Evolutionary conservation across 345 rosid genomes (phyloP).

Genomic region (Hibiscus tridactylites): DNA sequence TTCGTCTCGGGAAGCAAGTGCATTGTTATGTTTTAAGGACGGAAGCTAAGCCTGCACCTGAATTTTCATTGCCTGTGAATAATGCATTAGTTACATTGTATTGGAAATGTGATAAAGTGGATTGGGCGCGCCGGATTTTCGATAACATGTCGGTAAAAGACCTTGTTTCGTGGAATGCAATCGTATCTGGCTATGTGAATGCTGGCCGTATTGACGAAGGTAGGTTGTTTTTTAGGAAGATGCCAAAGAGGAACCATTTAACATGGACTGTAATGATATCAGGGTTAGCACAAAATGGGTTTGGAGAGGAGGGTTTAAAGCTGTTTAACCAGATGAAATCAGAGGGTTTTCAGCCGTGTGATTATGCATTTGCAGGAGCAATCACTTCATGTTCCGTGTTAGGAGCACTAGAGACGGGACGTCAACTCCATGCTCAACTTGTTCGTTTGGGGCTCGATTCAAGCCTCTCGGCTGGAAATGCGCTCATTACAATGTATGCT

Average conservation of each 20-base stretch:
- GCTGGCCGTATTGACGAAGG: conserved; percentile 25
- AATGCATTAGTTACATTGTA: conserved; percentile 34
- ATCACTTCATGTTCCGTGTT: conserved; percentile 29
- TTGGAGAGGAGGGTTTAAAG: conserved; percentile 31
- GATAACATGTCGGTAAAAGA: conserved; percentile 28
- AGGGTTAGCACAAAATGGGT: conserved; percentile 31
- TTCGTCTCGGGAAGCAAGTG: conserved; percentile 13
- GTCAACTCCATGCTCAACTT: conserved; percentile 36
- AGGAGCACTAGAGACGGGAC: conserved; percentile 29
- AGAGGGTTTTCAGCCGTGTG: conserved; percentile 29
- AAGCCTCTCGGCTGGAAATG: conserved; percentile 34
- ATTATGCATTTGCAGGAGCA: conserved; percentile 36
- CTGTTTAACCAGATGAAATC: conserved; percentile 28
- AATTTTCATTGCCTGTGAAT: conserved; percentile 31
- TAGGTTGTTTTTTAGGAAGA: conserved; percentile 18
- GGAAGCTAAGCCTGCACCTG: conserved; percentile 12
- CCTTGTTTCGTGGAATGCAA: conserved; percentile 36
- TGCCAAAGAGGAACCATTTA: conserved; percentile 24
- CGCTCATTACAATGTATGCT: conserved; percentile 37
- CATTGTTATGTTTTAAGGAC: conserved; percentile 16
- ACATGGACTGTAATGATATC: conserved; percentile 37
- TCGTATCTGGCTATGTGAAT: conserved; percentile 28
- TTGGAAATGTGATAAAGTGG: conserved; percentile 28
- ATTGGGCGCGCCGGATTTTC: conserved; percentile 22
- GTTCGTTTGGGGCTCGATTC: conserved; percentile 25